These are phyloP conservation scores for Erythrobasidium hasegawianum DNA, from an alignment of 1,284 basidiomycete species.

Conservation along the genomic window DNA sequence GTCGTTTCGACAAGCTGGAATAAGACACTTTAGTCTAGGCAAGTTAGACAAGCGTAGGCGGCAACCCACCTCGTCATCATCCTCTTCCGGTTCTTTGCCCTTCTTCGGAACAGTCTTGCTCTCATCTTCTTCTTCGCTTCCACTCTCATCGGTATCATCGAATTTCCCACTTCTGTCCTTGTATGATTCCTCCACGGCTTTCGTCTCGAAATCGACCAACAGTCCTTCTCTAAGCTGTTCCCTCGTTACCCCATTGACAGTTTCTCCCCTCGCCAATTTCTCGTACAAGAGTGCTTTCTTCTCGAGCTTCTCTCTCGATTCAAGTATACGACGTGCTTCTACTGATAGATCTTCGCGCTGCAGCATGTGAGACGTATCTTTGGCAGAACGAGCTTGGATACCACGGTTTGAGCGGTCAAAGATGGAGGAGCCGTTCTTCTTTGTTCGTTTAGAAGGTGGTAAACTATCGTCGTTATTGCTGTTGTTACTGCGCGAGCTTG, in stretches of 20 bases:
- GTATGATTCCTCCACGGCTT: conserved; percentile 56
- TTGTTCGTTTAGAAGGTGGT: neutral
- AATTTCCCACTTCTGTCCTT: conserved; percentile 50
- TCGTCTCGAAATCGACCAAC: conserved; percentile 79
- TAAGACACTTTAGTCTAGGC: conserved; percentile 49
- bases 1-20: conserved; percentile 77
- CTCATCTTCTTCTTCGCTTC: conserved; percentile 39
- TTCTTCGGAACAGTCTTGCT: conserved; percentile 59
- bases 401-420: conserved; percentile 31
- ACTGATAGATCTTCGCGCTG: conserved; percentile 15
- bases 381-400: conserved; percentile 18
- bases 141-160: conserved; percentile 56
- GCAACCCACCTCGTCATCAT: conserved; percentile 37
- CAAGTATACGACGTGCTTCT: conserved; percentile 22
- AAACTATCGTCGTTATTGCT: neutral
- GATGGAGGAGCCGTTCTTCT: conserved; percentile 16
- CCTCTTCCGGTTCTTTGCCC: conserved; percentile 50
- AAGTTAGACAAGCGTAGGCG: conserved; percentile 21
- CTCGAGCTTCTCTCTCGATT: conserved; percentile 36
- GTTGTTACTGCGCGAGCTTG: neutral
- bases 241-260: conserved; percentile 59
- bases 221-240: conserved; percentile 71
- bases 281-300: conserved; percentile 43
- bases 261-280: conserved; percentile 36
- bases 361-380: conserved; percentile 27